Percentiles rank a stretch among this genome's conserved stretches.
Conservation (phyloP, 2,329 filamentous ascomycete genomes). For the Ceratocystis cacaofunesta region DNA sequence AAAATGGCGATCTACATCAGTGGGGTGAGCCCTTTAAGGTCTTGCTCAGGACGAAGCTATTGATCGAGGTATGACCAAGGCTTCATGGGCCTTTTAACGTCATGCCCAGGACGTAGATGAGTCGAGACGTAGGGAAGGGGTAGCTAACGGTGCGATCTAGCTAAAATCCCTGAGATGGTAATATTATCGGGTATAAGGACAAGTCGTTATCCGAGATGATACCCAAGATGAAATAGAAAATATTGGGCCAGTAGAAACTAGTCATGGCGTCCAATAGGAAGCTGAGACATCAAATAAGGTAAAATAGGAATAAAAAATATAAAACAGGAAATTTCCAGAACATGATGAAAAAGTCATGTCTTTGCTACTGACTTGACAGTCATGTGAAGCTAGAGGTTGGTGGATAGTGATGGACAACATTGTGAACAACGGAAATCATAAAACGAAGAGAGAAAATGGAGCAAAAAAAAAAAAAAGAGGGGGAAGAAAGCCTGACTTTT, state of each 20-base stretch:
- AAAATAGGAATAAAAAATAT: not conserved
- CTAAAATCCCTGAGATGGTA: not conserved
- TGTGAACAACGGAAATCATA: not conserved
- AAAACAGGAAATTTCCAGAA: not conserved
- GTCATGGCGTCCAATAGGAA: not conserved
- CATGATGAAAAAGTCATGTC: not conserved
- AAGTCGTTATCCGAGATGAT: not conserved
- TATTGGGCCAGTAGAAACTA: not conserved
- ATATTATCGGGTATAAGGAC: not conserved
- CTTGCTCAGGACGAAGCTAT: conserved; percentile 8
- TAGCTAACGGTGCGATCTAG: not conserved
- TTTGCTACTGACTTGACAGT: no score
- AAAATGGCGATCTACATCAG: conserved; percentile 12
- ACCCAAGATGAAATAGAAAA: not conserved
- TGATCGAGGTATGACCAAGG: not conserved
- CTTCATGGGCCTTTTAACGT: conserved; percentile 27
- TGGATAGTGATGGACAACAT: not conserved
- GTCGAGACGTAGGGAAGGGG: not conserved
- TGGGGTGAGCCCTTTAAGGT: conserved; percentile 5
- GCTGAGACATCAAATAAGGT: not conserved
- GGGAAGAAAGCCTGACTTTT: not conserved
- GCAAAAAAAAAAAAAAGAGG: not conserved
- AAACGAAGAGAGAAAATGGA: not conserved
- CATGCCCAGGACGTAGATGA: conserved; percentile 27
- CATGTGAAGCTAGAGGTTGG: not conserved